Conservation (phyloP, 768 basidiomycete species). For the Cyclocybe cylindracea region DNA sequence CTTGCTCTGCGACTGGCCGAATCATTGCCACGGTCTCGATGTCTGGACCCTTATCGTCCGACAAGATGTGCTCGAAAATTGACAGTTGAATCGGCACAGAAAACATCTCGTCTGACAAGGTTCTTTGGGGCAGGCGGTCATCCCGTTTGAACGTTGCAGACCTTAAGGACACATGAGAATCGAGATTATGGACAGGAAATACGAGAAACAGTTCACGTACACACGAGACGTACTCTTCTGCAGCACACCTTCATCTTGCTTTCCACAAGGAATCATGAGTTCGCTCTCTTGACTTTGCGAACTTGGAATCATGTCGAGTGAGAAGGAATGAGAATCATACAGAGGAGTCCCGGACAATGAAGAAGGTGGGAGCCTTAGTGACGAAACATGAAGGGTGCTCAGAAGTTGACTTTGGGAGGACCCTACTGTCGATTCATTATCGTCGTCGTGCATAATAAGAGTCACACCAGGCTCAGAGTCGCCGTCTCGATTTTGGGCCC, state of each 20-base stretch:
- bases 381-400: constrained; percentile 20
- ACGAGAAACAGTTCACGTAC: not conserved
- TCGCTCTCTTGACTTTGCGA: constrained; percentile 50
- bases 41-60: constrained; percentile 10
- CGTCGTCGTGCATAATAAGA: constrained; percentile 7
- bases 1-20: constrained; percentile 38
- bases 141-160: no score
- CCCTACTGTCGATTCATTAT: constrained; percentile 15
- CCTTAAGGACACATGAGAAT: not conserved
- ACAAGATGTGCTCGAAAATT: constrained; percentile 14
- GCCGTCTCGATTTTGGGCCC: no score
- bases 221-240: not conserved
- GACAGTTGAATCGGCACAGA: constrained; percentile 18
- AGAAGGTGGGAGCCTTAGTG: constrained; percentile 13
- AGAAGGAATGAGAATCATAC: not conserved
- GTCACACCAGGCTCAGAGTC: no score
- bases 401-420: constrained; percentile 40
- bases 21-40: not conserved
- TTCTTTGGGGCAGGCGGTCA: constrained; percentile 7
- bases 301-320: constrained; percentile 38
- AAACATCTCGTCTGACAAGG: constrained; percentile 21
- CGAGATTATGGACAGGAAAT: not conserved
- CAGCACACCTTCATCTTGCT: not conserved
- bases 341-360: constrained; percentile 9
- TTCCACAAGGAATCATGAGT: constrained; percentile 17